Evolutionary conservation across 2,329 filamentous ascomycete species (phyloP).

Genomic region (Lachnellula subtilissima): DNA sequence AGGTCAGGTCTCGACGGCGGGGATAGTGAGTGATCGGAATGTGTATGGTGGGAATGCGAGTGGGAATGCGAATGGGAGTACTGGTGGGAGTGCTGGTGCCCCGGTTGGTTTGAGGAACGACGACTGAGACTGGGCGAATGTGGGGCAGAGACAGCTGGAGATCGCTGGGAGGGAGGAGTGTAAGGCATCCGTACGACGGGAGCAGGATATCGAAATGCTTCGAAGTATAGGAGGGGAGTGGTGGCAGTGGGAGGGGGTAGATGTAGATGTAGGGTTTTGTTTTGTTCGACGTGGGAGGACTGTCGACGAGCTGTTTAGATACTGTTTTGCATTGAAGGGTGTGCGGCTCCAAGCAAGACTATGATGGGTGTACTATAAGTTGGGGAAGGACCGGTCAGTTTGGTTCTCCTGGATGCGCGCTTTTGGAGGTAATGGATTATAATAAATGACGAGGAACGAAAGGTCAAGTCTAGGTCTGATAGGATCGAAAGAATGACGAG

Average conservation of each 20-base stretch:
- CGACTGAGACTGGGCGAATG: slow-evolving; percentile 54
- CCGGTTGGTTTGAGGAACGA: slow-evolving; percentile 50
- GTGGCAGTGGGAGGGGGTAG: no score
- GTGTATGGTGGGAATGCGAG: slow-evolving; percentile 16
- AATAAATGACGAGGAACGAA: slow-evolving; percentile 5
- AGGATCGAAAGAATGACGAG: background rate
- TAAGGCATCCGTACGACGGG: slow-evolving; percentile 68
- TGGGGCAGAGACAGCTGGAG: slow-evolving; percentile 55
- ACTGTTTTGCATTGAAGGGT: slow-evolving; percentile 20
- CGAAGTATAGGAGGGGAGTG: slow-evolving; percentile 1
- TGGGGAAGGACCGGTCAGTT: slow-evolving; percentile 20
- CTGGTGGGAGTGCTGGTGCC: slow-evolving; percentile 24
- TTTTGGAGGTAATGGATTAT: slow-evolving; percentile 2
- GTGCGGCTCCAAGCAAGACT: slow-evolving; percentile 1
- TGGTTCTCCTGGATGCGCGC: background rate
- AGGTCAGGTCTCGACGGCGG: slow-evolving; percentile 44
- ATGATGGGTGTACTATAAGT: slow-evolving; percentile 17
- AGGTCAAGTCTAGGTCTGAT: slow-evolving; percentile 5
- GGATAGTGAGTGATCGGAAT: no score
- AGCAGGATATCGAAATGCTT: slow-evolving; percentile 3
- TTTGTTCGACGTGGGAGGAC: slow-evolving; percentile 10
- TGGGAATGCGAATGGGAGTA: background rate
- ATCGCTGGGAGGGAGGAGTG: slow-evolving; percentile 69
- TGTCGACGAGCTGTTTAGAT: slow-evolving; percentile 19
- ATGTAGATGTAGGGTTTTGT: background rate